phyloP scores from a whole-genome alignment of 2,329 filamentous ascomycete species.

The Aspergillus fischeri region DNA sequence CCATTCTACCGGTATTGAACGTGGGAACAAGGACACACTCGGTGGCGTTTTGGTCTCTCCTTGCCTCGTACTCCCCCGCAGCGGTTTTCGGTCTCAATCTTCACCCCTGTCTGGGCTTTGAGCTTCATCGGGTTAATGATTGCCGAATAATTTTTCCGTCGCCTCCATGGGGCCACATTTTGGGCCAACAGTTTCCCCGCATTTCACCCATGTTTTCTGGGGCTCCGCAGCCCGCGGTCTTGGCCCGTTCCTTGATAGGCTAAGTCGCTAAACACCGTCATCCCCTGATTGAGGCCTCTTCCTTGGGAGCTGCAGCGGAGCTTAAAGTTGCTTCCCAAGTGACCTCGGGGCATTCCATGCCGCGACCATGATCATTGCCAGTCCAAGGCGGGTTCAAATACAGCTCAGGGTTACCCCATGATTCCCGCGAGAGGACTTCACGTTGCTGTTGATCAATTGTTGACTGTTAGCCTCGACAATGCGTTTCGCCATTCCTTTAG shows the following conservation, averaged over 20 bases:
- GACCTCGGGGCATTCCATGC: slow-evolving; percentile 5
- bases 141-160: slow-evolving; percentile 18
- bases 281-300: background rate
- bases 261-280: background rate
- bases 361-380: slow-evolving; percentile 2
- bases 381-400: background rate
- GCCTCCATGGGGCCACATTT: slow-evolving; percentile 3
- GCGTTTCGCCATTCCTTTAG: slow-evolving; percentile 3
- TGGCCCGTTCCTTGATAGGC: background rate
- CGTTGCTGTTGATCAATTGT: background rate
- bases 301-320: background rate
- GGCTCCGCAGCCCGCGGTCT: background rate
- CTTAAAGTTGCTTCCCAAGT: background rate
- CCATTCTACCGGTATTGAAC: background rate
- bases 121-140: slow-evolving; percentile 13
- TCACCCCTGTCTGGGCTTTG: background rate
- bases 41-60: no score
- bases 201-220: slow-evolving; percentile 3
- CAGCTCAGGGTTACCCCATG: background rate
- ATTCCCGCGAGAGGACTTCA: background rate
- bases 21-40: background rate
- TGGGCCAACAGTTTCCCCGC: slow-evolving; percentile 11
- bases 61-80: background rate
- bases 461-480: slow-evolving; percentile 3
- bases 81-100: background rate